phyloP scores from a whole-genome alignment of 345 rosid genomes.

The Nephelium lappaceum region DNA sequence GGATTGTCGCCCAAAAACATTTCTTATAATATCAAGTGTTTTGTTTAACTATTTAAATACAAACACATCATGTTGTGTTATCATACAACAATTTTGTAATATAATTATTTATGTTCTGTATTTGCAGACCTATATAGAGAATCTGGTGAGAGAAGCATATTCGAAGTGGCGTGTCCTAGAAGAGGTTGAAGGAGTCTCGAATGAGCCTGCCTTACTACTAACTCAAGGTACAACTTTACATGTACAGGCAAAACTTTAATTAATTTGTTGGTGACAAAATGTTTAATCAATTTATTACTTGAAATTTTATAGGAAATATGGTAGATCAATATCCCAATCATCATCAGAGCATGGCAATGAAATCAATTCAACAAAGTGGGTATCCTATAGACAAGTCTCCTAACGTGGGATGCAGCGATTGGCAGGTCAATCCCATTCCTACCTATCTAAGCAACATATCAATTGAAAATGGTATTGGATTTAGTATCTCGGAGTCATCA shows the following conservation, averaged over 20 bases:
- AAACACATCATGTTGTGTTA: too few relatives aligned
- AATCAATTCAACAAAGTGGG: conserved; percentile 36
- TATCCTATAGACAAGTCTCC: conserved; percentile 16
- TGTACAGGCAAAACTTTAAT: too few relatives aligned
- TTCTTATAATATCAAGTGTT: too few relatives aligned
- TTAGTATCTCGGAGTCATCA: conserved; percentile 43
- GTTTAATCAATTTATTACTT: background rate
- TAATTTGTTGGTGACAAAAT: background rate
- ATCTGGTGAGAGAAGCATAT: conserved; percentile 62
- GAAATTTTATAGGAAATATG: conserved; percentile 34
- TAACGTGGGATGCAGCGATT: conserved; percentile 29
- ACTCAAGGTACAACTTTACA: conserved; percentile 50
- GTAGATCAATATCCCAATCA: conserved; percentile 45
- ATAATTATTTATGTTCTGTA: background rate
- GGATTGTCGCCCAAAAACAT: background rate
- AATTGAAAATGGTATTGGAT: conserved; percentile 25
- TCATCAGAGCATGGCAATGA: conserved; percentile 26
- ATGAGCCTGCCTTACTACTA: conserved; percentile 48
- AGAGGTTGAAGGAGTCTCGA: conserved; percentile 45
- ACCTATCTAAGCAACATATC: conserved; percentile 14
- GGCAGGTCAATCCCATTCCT: conserved; percentile 25
- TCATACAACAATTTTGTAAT: background rate
- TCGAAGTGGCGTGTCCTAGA: conserved; percentile 51
- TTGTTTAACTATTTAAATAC: too few relatives aligned
- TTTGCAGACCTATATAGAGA: conserved; percentile 49